Evolutionary conservation across 257 asterid species (phyloP), one percentile per base, ranked within the genome.

Genomic region (Solanum commersonii): DNA sequence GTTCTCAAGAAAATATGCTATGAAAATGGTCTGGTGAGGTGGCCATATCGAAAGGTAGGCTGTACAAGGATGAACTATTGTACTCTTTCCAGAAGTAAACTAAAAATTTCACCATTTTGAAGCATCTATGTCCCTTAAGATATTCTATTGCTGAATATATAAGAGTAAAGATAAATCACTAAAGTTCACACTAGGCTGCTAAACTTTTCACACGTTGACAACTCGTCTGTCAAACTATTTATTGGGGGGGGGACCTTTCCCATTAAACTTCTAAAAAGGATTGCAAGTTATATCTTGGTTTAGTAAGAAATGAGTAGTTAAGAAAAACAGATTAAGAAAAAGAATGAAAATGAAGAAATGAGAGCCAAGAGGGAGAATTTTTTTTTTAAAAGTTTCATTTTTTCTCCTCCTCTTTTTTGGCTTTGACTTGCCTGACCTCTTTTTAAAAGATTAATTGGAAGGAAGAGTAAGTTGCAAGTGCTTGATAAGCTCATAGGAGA

Each of bases 41-140:
- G 95, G 96, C 98, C 98, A 20, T 91, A 92, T 82, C 93, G 96
- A 85, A 92, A 95, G 93, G 98, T 95, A 86, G 52, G 88, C 37
- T 77, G 40, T 87, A 40, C 22, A 23, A 15, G 63, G 59, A 73
- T 49, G 86, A 82, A 5, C 16, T 16, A 18, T 44, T 82, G 65
- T 49, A 46, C 20, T 82, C 70, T 10, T 82, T 82, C 25, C 18
- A 29, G 37, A 82, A 82, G 31, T 46, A 29, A 11, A 77, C 60
- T 40, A 77, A 29, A 46, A 16, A 11, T 49, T 31, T 82, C 44
- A 46, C 31, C 67, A 49, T 49, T 82, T 49, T 20, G 44, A 82
- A 82, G 42, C 42, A 46, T 82, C 70, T 82, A 10, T 49, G 35
- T 49, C 22, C 42, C 31, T 4, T 82, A 18, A 29, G 70, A 49